A percentile compares a stretch with the other conserved stretches of the same genome.
These are phyloP conservation scores for Phytophthora multivora DNA, from an alignment of 352 stramenopile species.

Conservation along the genomic window DNA sequence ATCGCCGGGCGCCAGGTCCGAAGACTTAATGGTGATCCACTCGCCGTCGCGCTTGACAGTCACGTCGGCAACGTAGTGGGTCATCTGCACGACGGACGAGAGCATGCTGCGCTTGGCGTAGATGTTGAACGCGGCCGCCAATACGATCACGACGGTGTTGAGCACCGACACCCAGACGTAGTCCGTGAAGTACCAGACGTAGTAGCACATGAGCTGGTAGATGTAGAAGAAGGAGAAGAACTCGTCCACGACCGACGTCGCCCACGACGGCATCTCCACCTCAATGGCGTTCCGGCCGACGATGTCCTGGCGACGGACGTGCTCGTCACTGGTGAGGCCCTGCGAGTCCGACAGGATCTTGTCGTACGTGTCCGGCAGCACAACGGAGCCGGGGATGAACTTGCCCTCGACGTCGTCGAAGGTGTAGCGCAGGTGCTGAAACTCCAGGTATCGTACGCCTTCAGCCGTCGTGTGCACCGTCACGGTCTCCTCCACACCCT, in stretches of 20 bases:
- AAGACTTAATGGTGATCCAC: constrained; percentile 56
- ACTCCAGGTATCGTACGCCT: constrained; percentile 52
- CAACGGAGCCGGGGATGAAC: constrained; percentile 59
- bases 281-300: constrained; percentile 68
- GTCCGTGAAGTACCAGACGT: constrained; percentile 78
- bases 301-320: constrained; percentile 44
- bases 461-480: constrained; percentile 41
- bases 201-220: constrained; percentile 90
- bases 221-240: constrained; percentile 81
- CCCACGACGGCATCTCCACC: constrained; percentile 63
- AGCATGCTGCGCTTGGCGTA: constrained; percentile 69
- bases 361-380: constrained; percentile 49
- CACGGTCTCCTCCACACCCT: constrained; percentile 62
- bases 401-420: constrained; percentile 51
- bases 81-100: constrained; percentile 62
- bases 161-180: constrained; percentile 65
- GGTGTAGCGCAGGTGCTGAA: constrained; percentile 69
- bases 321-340: constrained; percentile 49
- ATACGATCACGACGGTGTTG: constrained; percentile 67
- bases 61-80: constrained; percentile 68
- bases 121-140: constrained; percentile 64
- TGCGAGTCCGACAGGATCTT: constrained; percentile 51
- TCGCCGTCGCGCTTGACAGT: constrained; percentile 59
- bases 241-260: constrained; percentile 60
- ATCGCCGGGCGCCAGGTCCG: constrained; percentile 67